Conservation (phyloP, 371 early-diverging fungal genomes). For the Zopfochytrium polystomum region DNA sequence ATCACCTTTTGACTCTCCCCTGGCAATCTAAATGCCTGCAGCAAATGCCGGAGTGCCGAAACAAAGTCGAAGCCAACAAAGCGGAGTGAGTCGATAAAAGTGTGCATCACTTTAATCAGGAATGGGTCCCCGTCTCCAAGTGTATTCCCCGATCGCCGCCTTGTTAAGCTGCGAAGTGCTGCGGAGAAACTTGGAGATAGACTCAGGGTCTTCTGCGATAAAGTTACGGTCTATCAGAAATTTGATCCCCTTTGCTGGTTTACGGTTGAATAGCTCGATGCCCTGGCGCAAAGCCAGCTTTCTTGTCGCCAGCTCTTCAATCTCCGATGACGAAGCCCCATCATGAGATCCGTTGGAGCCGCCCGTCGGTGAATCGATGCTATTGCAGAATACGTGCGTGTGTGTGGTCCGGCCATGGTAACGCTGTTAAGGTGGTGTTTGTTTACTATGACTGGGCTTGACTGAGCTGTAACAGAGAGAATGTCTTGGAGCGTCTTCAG, state of each 20-base stretch:
- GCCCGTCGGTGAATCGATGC: neutral
- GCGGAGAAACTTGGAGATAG: constrained; percentile 45
- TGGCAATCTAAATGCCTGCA: constrained; percentile 61
- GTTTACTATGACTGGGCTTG: constrained; percentile 34
- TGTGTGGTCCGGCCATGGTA: too few relatives aligned
- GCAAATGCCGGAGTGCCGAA: constrained; percentile 55
- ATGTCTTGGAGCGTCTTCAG: constrained; percentile 42
- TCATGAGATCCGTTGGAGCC: neutral
- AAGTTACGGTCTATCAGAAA: constrained; percentile 43
- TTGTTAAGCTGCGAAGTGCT: constrained; percentile 42
- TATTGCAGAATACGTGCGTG: too few relatives aligned
- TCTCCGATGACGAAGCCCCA: neutral
- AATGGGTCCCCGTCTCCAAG: constrained; percentile 50
- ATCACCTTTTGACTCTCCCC: constrained; percentile 62
- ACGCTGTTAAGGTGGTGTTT: constrained; percentile 43
- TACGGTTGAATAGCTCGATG: constrained; percentile 45
- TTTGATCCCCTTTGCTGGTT: constrained; percentile 47
- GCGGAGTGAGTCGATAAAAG: constrained; percentile 56
- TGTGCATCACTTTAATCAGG: constrained; percentile 50
- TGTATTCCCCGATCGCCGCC: constrained; percentile 52
- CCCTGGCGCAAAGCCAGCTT: constrained; percentile 41
- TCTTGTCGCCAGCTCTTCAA: constrained; percentile 40
- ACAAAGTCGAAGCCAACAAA: constrained; percentile 57
- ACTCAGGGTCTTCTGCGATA: constrained; percentile 32
- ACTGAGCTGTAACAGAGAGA: constrained; percentile 29